Evolutionary conservation across 257 asterid species (phyloP).

Genomic region (Schizonepeta tenuifolia): DNA sequence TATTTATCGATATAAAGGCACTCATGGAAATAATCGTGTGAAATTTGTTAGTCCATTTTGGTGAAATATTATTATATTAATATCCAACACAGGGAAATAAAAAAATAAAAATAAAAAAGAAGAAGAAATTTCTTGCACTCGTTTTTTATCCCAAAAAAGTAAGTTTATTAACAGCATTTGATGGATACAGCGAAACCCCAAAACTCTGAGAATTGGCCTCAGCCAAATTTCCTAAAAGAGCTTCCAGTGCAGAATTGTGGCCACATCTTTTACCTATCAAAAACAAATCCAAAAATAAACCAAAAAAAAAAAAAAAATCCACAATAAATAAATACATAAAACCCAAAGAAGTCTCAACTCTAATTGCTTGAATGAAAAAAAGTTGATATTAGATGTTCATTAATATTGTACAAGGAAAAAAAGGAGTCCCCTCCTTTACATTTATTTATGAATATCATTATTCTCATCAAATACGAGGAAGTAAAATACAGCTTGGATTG

Average conservation of each 20-base stretch:
- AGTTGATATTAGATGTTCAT: constrained; percentile 23
- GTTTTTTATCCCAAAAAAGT: not conserved
- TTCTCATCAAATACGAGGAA: constrained; percentile 22
- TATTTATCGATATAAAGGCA: not conserved
- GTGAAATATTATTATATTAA: not conserved
- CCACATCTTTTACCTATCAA: constrained; percentile 74
- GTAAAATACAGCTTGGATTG: constrained; percentile 22
- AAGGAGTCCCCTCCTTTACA: constrained; percentile 43
- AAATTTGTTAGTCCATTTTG: not conserved
- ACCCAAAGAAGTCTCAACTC: constrained; percentile 31
- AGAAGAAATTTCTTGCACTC: not conserved
- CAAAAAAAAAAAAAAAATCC: constrained; percentile 42
- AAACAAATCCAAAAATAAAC: constrained; percentile 40
- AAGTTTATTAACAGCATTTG: constrained; percentile 7
- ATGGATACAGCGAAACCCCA: constrained; percentile 35
- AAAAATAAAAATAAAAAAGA: too few species aligned
- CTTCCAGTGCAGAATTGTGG: constrained; percentile 75
- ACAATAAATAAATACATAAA: constrained; percentile 40
- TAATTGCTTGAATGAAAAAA: constrained; percentile 24
- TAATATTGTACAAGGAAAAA: constrained; percentile 28
- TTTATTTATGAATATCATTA: constrained; percentile 27
- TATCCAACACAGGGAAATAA: not conserved
- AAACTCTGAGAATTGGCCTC: constrained; percentile 38
- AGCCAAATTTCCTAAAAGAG: constrained; percentile 50
- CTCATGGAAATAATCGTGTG: not conserved